phyloP scores from a whole-genome alignment of 306 rosid species.

The Ochetophila trinervis region DNA sequence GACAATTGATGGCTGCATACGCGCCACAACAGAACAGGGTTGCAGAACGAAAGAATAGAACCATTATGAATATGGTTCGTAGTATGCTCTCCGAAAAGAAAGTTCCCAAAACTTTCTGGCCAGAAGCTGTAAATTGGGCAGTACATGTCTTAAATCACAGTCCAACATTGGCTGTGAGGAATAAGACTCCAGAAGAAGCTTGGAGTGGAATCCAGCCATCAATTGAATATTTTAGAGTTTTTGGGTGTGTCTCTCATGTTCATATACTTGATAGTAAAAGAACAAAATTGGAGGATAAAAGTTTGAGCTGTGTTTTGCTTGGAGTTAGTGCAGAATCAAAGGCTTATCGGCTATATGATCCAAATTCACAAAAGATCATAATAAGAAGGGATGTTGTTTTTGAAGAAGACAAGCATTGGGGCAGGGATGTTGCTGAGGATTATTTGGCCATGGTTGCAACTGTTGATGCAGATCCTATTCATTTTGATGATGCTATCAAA shows the following conservation, averaged over 20 bases:
- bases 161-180: not conserved
- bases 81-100: too few species aligned
- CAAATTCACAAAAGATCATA: not conserved
- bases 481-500: not conserved
- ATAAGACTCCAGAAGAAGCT: not conserved
- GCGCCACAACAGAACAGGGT: too few species aligned
- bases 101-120: not conserved
- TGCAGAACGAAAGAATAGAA: too few species aligned
- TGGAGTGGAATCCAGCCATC: not conserved
- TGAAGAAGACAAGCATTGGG: not conserved
- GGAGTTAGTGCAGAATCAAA: too few species aligned
- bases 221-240: not conserved
- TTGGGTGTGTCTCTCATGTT: too few species aligned
- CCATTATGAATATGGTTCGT: too few species aligned
- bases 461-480: not conserved
- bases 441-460: not conserved
- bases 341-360: not conserved
- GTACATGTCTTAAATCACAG: too few species aligned
- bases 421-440: not conserved
- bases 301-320: too few species aligned
- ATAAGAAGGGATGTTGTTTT: not conserved
- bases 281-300: too few species aligned
- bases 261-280: too few species aligned
- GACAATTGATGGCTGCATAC: too few species aligned
- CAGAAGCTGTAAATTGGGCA: too few species aligned